Evolutionary conservation across 202 grass and related monocot species (phyloP).

Genomic region (Saccharum hybrid): DNA sequence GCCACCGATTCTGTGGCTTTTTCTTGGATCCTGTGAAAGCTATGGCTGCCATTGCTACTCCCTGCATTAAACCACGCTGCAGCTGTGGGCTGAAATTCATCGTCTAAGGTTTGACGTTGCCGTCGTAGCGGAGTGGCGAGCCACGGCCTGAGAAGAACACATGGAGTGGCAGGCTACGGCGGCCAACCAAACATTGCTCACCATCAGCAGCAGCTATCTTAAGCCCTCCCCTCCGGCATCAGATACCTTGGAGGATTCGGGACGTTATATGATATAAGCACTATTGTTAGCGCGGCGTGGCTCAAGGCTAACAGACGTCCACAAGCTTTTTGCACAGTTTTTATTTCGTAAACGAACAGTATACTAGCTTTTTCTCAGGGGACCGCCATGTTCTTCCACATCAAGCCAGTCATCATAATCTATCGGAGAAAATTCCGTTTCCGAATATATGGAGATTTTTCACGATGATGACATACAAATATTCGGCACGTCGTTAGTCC

Average conservation of each 20-base stretch:
- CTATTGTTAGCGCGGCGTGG: slow-evolving; percentile 31
- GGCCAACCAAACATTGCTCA: neutral
- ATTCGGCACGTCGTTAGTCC: slow-evolving; percentile 13
- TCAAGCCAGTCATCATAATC: neutral
- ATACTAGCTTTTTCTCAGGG: slow-evolving; percentile 1
- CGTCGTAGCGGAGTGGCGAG: too few species aligned
- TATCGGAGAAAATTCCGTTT: neutral
- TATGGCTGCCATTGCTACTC: too few species aligned
- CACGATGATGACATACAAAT: neutral
- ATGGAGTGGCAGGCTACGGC: too few species aligned
- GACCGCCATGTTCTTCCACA: slow-evolving; percentile 39
- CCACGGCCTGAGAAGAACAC: too few species aligned
- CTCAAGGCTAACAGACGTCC: neutral
- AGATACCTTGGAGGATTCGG: slow-evolving; percentile 54
- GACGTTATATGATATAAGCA: slow-evolving; percentile 18
- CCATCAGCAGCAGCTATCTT: slow-evolving; percentile 16
- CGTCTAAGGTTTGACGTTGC: too few species aligned
- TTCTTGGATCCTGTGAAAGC: too few species aligned
- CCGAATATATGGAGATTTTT: slow-evolving; percentile 39
- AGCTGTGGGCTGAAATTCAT: too few species aligned
- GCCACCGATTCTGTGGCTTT: too few species aligned
- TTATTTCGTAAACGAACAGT: slow-evolving; percentile 26
- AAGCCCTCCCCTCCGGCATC: neutral
- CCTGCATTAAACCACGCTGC: too few species aligned
- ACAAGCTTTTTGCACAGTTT: slow-evolving; percentile 9